These are phyloP conservation scores for Salix udensis DNA, from an alignment of 345 rosid species.

Conservation along the genomic window DNA sequence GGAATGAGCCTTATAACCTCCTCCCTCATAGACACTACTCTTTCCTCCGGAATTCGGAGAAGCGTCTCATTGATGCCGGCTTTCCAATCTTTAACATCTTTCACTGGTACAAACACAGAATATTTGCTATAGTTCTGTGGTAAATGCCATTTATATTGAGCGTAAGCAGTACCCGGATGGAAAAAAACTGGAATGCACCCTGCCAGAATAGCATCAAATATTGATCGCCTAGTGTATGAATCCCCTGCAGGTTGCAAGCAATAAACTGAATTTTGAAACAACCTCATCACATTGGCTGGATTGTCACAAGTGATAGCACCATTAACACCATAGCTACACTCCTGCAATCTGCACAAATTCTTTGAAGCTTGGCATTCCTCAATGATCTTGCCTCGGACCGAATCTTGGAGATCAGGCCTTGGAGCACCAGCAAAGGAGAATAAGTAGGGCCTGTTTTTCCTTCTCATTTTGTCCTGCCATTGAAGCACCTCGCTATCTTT, in stretches of 20 bases:
- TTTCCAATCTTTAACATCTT: constrained; percentile 21
- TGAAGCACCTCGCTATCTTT: constrained; percentile 9
- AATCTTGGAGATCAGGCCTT: constrained; percentile 18
- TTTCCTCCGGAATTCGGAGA: constrained; percentile 4
- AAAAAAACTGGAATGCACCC: constrained; percentile 32
- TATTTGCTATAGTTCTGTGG: constrained; percentile 21
- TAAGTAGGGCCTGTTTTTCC: constrained; percentile 18
- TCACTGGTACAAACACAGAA: constrained; percentile 19
- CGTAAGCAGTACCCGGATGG: constrained; percentile 24
- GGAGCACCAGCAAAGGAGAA: constrained; percentile 30
- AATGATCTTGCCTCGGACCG: constrained; percentile 22
- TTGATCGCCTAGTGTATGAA: constrained; percentile 26
- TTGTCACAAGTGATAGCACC: constrained; percentile 22
- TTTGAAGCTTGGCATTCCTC: constrained; percentile 23
- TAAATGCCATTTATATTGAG: constrained; percentile 26
- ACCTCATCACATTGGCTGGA: constrained; percentile 24
- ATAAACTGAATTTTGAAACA: constrained; percentile 24
- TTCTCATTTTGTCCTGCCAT: constrained; percentile 26
- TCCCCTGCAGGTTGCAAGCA: constrained; percentile 29
- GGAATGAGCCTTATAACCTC: constrained; percentile 22
- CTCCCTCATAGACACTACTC: constrained; percentile 22
- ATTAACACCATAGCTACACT: constrained; percentile 15
- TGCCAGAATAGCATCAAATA: constrained; percentile 22
- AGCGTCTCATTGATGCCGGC: constrained; percentile 18
- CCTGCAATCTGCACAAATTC: constrained; percentile 21